Conservation (phyloP, 2,329 filamentous ascomycete genomes). For the Mycosphaerella sp. region DNA sequence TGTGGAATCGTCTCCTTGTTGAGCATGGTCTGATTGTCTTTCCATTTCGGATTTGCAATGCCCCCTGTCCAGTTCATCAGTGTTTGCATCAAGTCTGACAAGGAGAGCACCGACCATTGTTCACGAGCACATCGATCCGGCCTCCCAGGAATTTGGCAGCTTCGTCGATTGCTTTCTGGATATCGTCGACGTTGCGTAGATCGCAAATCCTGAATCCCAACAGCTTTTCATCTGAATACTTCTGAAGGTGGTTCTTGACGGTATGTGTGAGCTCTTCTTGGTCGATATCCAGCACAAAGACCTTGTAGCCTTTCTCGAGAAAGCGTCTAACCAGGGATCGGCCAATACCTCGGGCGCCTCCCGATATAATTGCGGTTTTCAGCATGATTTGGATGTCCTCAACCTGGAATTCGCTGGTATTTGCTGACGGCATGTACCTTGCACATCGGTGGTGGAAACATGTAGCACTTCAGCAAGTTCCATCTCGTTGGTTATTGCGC, state of each 20-base stretch:
- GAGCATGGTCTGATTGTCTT: constrained; percentile 30
- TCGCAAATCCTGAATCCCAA: constrained; percentile 28
- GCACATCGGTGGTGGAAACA: no score
- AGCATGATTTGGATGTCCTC: not conserved
- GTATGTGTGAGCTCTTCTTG: constrained; percentile 35
- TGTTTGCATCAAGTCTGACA: not conserved
- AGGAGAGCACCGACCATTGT: constrained; percentile 28
- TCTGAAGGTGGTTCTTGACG: constrained; percentile 26
- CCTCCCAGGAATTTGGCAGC: constrained; percentile 32
- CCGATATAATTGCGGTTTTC: constrained; percentile 26
- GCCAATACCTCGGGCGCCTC: constrained; percentile 34
- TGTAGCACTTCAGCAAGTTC: no score
- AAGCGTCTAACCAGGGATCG: constrained; percentile 33
- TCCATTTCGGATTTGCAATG: constrained; percentile 32
- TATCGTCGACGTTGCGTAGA: constrained; percentile 31
- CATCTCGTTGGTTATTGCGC: no score
- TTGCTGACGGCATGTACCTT: no score
- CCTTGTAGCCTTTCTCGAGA: constrained; percentile 34
- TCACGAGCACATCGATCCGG: constrained; percentile 36
- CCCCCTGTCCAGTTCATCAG: constrained; percentile 16
- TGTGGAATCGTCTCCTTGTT: constrained; percentile 32
- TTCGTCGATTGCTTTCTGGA: constrained; percentile 27
- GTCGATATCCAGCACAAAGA: constrained; percentile 39
- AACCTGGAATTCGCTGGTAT: not conserved
- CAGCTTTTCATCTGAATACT: constrained; percentile 17